Conservation (phyloP, 228 moss, liverwort and hornwort species). For the Sphagnum magellanicum region DNA sequence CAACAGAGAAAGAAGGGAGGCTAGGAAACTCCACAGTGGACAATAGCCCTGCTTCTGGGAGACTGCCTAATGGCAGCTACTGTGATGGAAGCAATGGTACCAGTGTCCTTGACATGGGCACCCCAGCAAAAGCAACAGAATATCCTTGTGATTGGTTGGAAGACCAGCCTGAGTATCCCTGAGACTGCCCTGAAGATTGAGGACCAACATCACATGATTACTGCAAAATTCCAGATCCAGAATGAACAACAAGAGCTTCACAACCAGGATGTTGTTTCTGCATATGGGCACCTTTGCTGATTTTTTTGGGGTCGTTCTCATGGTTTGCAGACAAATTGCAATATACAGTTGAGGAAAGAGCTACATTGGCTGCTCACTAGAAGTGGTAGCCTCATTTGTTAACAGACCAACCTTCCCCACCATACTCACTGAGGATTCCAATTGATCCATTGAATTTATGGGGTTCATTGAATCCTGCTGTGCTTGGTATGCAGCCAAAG, state of each 20-base stretch:
- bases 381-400: constrained; percentile 31
- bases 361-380: constrained; percentile 22
- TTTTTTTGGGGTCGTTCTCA: no score
- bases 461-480: constrained; percentile 46
- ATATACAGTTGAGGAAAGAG: no score
- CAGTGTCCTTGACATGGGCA: constrained; percentile 9
- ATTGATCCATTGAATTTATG: constrained; percentile 6
- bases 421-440: constrained; percentile 12
- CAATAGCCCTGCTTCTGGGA: constrained; percentile 13
- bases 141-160: constrained; percentile 16
- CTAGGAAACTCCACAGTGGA: constrained; percentile 31
- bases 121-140: constrained; percentile 17
- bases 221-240: neutral
- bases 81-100: constrained; percentile 1
- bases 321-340: no score
- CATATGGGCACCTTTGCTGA: no score
- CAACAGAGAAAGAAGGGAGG: constrained; percentile 39
- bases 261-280: no score
- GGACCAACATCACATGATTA: neutral
- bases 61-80: constrained; percentile 8
- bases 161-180: constrained; percentile 26
- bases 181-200: constrained; percentile 11
- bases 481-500: constrained; percentile 47
- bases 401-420: constrained; percentile 21
- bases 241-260: no score